Evolutionary conservation across 2,329 filamentous ascomycete species (phyloP).

Genomic region (Ascochyta lentis): DNA sequence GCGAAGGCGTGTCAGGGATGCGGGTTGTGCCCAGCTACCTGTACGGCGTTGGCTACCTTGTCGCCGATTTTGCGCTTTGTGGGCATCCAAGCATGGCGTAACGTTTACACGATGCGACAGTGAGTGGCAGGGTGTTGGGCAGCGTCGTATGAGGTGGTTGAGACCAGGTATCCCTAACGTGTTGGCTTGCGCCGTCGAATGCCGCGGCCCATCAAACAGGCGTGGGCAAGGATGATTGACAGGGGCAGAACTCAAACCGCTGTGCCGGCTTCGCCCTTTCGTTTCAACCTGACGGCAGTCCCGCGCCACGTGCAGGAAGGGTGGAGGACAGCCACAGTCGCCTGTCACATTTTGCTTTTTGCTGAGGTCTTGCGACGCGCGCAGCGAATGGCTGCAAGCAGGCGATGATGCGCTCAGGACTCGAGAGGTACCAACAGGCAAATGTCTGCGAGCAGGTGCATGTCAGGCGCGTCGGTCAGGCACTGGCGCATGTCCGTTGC

Average conservation of each 20-base stretch:
- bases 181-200: slow-evolving; percentile 25
- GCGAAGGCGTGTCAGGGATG: slow-evolving; percentile 9
- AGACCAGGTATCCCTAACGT: slow-evolving; percentile 25
- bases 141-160: slow-evolving; percentile 14
- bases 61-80: background rate
- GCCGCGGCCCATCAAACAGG: slow-evolving; percentile 22
- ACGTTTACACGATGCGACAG: slow-evolving; percentile 7
- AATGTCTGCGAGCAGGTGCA: background rate
- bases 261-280: slow-evolving; percentile 32
- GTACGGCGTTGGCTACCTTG: background rate
- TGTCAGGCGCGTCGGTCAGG: slow-evolving; percentile 2
- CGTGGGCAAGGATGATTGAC: slow-evolving; percentile 25
- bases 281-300: slow-evolving; percentile 36
- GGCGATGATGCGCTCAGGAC: slow-evolving; percentile 20
- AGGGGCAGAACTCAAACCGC: slow-evolving; percentile 33
- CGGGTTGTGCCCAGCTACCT: slow-evolving; percentile 1
- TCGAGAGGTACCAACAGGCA: slow-evolving; percentile 8
- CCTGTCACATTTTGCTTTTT: slow-evolving; percentile 8
- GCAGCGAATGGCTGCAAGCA: slow-evolving; percentile 21
- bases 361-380: slow-evolving; percentile 3
- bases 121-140: slow-evolving; percentile 15
- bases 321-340: slow-evolving; percentile 26
- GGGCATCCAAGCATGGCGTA: slow-evolving; percentile 15
- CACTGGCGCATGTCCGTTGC: slow-evolving; percentile 9
- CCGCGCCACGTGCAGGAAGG: slow-evolving; percentile 36